These are phyloP conservation scores for Lojkania enalia DNA, from an alignment of 2,329 filamentous ascomycete genomes.

Conservation along the genomic window DNA sequence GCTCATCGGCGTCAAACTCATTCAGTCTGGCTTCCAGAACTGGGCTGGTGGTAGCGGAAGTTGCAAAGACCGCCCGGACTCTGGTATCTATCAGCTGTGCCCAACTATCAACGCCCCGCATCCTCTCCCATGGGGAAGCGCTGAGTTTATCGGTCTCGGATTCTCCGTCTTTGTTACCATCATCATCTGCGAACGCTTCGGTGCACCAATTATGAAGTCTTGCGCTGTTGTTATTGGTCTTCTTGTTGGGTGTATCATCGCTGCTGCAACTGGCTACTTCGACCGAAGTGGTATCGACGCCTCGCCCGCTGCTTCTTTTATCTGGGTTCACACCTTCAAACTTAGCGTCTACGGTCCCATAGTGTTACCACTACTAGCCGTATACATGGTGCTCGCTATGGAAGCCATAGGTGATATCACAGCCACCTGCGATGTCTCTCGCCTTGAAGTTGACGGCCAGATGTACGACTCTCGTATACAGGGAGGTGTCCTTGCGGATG, in stretches of 20 bases:
- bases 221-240: constrained; percentile 75
- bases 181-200: constrained; percentile 78
- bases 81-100: constrained; percentile 65
- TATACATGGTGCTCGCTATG: constrained; percentile 71
- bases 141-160: constrained; percentile 77
- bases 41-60: constrained; percentile 77
- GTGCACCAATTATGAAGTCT: constrained; percentile 82
- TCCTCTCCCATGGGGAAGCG: constrained; percentile 74
- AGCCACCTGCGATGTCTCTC: constrained; percentile 78
- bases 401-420: constrained; percentile 82
- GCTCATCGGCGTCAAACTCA: constrained; percentile 73
- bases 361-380: constrained; percentile 68
- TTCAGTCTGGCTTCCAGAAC: constrained; percentile 71
- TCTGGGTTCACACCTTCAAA: constrained; percentile 79
- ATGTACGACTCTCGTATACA: constrained; percentile 77
- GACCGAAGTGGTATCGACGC: constrained; percentile 70
- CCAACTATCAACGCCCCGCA: constrained; percentile 66
- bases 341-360: constrained; percentile 72
- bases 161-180: constrained; percentile 81
- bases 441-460: constrained; percentile 71
- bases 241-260: constrained; percentile 76
- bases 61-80: constrained; percentile 50
- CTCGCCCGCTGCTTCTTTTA: constrained; percentile 72
- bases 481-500: constrained; percentile 77
- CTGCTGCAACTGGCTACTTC: constrained; percentile 77